These are phyloP conservation scores for Skeletonema marinoi DNA, from an alignment of 108 stramenopile species.

Conservation along the genomic window DNA sequence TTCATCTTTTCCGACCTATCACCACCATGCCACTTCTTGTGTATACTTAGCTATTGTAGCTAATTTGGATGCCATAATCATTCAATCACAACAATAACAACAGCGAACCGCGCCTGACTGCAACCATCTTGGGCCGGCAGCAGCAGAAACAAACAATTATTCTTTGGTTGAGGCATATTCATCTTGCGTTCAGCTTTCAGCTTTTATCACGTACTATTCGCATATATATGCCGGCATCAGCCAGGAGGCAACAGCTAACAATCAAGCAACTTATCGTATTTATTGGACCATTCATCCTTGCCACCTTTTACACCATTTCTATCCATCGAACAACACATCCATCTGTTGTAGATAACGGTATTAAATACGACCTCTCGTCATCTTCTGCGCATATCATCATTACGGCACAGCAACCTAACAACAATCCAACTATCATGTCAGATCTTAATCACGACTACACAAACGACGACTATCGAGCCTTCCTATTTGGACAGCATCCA, in stretches of 20 bases:
- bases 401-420: background rate
- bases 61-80: too few species aligned
- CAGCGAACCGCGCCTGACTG: too few species aligned
- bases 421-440: background rate
- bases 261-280: background rate
- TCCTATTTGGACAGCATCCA: slow-evolving; percentile 66
- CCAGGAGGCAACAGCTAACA: background rate
- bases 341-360: background rate
- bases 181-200: too few species aligned
- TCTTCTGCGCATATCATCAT: background rate
- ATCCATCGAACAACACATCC: background rate
- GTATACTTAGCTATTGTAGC: too few species aligned
- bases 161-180: too few species aligned
- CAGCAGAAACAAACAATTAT: too few species aligned
- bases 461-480: slow-evolving; percentile 67
- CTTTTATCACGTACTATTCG: too few species aligned
- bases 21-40: too few species aligned
- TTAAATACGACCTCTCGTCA: background rate
- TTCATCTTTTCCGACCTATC: too few species aligned
- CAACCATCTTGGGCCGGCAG: too few species aligned
- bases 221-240: background rate
- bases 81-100: too few species aligned
- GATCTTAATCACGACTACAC: slow-evolving; percentile 11
- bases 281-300: background rate
- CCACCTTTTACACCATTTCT: background rate